A percentile compares a stretch with the other conserved stretches of the same genome.
These are phyloP conservation scores for Penicillium expansum DNA, from an alignment of 2,329 filamentous ascomycete genomes.

Conservation along the genomic window DNA sequence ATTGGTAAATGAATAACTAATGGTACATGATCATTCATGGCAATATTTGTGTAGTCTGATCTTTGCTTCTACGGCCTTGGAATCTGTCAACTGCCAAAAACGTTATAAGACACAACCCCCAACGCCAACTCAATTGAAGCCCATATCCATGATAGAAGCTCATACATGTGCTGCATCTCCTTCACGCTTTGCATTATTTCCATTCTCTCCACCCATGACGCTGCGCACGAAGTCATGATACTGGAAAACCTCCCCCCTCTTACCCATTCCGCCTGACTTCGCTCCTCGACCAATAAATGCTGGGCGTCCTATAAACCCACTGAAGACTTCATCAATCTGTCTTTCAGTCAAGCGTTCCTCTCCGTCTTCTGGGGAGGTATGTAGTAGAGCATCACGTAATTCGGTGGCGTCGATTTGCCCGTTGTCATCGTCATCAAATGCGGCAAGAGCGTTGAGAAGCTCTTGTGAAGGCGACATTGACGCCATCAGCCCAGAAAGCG, in stretches of 20 bases:
- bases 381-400: slow-evolving; percentile 75
- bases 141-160: slow-evolving; percentile 3
- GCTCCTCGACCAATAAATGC: slow-evolving; percentile 65
- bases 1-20: background rate
- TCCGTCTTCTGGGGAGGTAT: slow-evolving; percentile 75
- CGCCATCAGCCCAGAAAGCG: slow-evolving; percentile 70
- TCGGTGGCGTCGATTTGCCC: slow-evolving; percentile 85
- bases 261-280: slow-evolving; percentile 51
- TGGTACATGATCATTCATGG: background rate
- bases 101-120: background rate
- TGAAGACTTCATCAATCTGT: slow-evolving; percentile 84
- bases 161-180: slow-evolving; percentile 13
- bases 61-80: background rate
- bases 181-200: slow-evolving; percentile 25
- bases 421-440: slow-evolving; percentile 93
- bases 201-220: slow-evolving; percentile 54
- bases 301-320: slow-evolving; percentile 77
- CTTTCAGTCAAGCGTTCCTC: slow-evolving; percentile 60
- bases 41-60: background rate
- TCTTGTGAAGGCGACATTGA: slow-evolving; percentile 75
- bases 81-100: background rate
- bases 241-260: slow-evolving; percentile 82
- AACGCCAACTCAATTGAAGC: slow-evolving; percentile 16
- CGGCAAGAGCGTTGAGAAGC: slow-evolving; percentile 83
- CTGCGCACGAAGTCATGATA: slow-evolving; percentile 88